phyloP scores from a whole-genome alignment of 371 early-diverging fungal species.

The Fennellomyces sp. region DNA sequence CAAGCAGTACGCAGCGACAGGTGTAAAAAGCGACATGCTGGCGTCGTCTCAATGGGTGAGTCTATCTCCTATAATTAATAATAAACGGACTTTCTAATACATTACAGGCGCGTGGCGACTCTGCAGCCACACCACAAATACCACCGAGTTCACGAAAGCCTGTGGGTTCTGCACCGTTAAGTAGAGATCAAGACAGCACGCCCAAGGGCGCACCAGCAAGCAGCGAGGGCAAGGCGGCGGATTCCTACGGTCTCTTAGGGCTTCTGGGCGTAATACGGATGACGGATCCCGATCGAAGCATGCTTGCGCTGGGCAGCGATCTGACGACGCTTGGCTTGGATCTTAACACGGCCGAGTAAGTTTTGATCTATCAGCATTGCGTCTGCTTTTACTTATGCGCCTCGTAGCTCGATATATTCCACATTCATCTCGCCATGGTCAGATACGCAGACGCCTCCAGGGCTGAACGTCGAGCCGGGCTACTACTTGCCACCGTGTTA shows the following conservation, averaged over 20 bases:
- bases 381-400: no score
- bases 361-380: conserved; percentile 9
- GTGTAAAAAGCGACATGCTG: conserved; percentile 13
- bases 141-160: conserved; percentile 9
- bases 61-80: not conserved
- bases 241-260: conserved; percentile 69
- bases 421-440: conserved; percentile 86
- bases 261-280: conserved; percentile 74
- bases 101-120: conserved; percentile 12
- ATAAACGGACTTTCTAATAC: not conserved
- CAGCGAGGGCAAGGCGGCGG: conserved; percentile 17
- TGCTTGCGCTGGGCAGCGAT: conserved; percentile 76
- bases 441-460: conserved; percentile 55
- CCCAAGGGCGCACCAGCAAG: not conserved
- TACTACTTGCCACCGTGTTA: conserved; percentile 77
- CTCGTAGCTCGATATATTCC: conserved; percentile 65
- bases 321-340: conserved; percentile 76
- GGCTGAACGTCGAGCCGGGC: conserved; percentile 66
- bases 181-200: conserved; percentile 12
- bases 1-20: conserved; percentile 10
- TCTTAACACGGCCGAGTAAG: conserved; percentile 70
- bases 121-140: conserved; percentile 7
- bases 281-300: conserved; percentile 70
- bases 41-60: conserved; percentile 19
- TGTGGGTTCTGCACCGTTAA: conserved; percentile 8